Evolutionary conservation across 495 filamentous ascomycete genomes (phyloP), one percentile per base, ranked within the genome.

Genomic region (Talaromyces thailandensis): DNA sequence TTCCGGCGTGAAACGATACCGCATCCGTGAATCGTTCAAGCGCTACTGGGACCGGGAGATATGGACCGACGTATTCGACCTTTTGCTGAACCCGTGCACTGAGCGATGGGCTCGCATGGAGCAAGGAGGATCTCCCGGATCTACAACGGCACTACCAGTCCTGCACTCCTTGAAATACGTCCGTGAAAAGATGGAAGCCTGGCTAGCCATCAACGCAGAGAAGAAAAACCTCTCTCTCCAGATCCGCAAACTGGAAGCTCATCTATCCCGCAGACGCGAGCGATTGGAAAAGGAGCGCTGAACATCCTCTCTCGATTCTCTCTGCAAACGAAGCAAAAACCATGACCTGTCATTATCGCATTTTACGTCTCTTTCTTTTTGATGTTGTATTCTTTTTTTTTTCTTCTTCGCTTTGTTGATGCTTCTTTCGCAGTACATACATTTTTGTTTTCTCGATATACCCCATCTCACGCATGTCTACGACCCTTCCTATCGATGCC

Each of bases 1-100:
- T n/a, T 78, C 74, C 0, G 80, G 77, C 14, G 83, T 81, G 21
- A 83, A 84, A 70, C 86, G 81, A 64, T 93, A 89, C 66, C 80
- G 79, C 40, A 86, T 96, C 60, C 81, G 84, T 31, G 91, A 95
- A 58, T 79, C 77, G 1, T 70, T 97, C 60, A 98, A 98, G 75
- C 72, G 94, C 24, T 97, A 97, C 71, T 98, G 94, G 94, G 92
- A 97, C 77, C 86, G 84, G 57, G 91, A 96, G 60, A 82, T 98
- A 58, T 98, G 95, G 94, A 75, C 61, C 1, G 83, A 88, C 61
- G 81, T 89, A 21, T 96, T 98, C 72, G 91, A 94, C 67, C 66
- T 98, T 53, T 71, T 98, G 62, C 75, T 98, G 11, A 98, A 98
- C 71, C 92, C 95, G 2, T 78, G 79, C 2, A 63, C 68, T 0